A percentile compares a stretch with the other conserved stretches of the same genome.
These are phyloP conservation scores for Anthostomella pinea DNA, from an alignment of 2,329 filamentous ascomycete genomes.

Conservation along the genomic window DNA sequence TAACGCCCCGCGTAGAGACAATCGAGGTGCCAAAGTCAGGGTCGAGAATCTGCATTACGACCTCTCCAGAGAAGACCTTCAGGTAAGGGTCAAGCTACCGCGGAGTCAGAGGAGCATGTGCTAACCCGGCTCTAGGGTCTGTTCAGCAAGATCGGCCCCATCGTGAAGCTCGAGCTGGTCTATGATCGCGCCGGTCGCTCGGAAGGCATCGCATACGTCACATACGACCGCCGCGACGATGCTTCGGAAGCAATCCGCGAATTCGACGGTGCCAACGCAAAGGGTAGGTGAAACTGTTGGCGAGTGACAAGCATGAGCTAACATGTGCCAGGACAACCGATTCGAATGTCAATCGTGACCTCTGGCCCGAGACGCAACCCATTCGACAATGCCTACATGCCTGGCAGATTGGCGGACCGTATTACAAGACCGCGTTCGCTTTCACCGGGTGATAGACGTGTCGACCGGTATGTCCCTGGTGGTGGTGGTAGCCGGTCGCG, in stretches of 20 bases:
- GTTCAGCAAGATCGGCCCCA: conserved; percentile 73
- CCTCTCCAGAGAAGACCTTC: conserved; percentile 77
- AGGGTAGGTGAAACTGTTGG: conserved; percentile 49
- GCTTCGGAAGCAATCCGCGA: conserved; percentile 73
- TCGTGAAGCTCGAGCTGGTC: conserved; percentile 65
- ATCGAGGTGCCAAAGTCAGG: conserved; percentile 66
- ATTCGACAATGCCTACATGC: conserved; percentile 54
- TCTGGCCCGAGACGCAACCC: conserved; percentile 52
- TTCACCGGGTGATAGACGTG: conserved; percentile 60
- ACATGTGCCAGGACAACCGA: conserved; percentile 66
- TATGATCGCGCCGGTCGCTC: conserved; percentile 90
- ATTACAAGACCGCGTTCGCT: conserved; percentile 66
- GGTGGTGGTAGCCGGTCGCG: conserved; percentile 51
- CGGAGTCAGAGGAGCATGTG: not conserved
- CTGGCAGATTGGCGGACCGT: conserved; percentile 58
- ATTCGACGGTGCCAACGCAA: conserved; percentile 87
- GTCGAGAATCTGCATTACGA: conserved; percentile 94
- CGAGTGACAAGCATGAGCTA: not conserved
- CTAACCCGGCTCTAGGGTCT: conserved; percentile 60
- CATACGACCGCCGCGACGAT: conserved; percentile 69
- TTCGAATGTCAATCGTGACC: conserved; percentile 66
- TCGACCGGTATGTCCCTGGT: conserved; percentile 78
- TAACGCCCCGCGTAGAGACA: conserved; percentile 39
- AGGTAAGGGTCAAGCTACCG: conserved; percentile 47
- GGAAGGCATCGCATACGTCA: conserved; percentile 79